These are phyloP conservation scores for Raffaelea ambrosiae DNA, from an alignment of 2,329 filamentous ascomycete genomes.

Conservation along the genomic window DNA sequence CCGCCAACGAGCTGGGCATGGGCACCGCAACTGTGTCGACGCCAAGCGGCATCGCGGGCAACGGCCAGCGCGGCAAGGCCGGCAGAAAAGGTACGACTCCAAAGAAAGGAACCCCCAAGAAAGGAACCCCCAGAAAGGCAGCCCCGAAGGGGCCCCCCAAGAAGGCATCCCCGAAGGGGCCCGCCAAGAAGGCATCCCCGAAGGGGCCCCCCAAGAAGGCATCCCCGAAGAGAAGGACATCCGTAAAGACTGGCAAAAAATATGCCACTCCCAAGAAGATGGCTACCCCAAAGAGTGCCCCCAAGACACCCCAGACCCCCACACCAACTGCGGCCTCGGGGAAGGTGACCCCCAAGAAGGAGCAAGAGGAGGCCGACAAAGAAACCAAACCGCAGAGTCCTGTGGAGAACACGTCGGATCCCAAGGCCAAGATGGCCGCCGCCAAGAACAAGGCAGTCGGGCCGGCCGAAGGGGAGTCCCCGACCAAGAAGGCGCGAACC, in stretches of 20 bases:
- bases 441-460: slow-evolving; percentile 4
- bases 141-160: too few relatives aligned
- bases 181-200: too few relatives aligned
- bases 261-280: background rate
- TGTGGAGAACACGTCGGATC: too few relatives aligned
- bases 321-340: background rate
- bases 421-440: background rate
- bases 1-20: background rate
- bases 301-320: background rate
- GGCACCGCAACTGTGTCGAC: background rate
- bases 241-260: too few relatives aligned
- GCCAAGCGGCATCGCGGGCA: background rate
- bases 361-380: too few relatives aligned
- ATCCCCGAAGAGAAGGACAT: too few relatives aligned
- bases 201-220: too few relatives aligned
- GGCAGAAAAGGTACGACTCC: slow-evolving; percentile 15
- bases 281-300: background rate
- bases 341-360: too few relatives aligned
- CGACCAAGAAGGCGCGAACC: background rate
- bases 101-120: slow-evolving; percentile 3
- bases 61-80: background rate
- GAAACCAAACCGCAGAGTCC: too few relatives aligned
- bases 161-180: too few relatives aligned
- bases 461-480: background rate
- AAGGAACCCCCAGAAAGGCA: background rate